phyloP scores from a whole-genome alignment of 306 rosid genomes.

The Delonix regia region DNA sequence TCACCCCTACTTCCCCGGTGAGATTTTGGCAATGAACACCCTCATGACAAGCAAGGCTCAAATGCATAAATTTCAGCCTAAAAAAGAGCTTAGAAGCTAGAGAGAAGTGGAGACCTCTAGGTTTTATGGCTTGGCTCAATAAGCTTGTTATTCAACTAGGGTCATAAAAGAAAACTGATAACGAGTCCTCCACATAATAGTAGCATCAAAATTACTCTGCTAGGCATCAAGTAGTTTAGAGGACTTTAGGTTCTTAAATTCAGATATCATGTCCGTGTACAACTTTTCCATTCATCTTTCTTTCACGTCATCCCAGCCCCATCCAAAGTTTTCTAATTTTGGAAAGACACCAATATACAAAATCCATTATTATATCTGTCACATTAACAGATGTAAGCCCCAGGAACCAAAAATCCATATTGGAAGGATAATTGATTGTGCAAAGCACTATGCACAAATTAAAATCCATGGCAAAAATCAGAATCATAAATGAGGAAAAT shows the following conservation, averaged over 20 bases:
- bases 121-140: neutral
- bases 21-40: neutral
- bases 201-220: neutral
- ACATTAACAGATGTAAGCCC: neutral
- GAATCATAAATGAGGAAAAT: neutral
- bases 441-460: slow-evolving; percentile 12
- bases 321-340: neutral
- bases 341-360: neutral
- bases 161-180: neutral
- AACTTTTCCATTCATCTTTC: neutral
- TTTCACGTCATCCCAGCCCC: slow-evolving; percentile 11
- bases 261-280: slow-evolving; percentile 1
- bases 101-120: neutral
- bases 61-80: neutral
- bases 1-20: neutral
- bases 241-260: slow-evolving; percentile 11
- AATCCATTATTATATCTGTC: neutral
- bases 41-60: neutral
- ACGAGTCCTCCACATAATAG: neutral
- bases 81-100: neutral
- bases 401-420: neutral
- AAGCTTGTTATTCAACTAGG: neutral
- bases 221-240: neutral
- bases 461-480: slow-evolving; percentile 24
- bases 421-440: neutral